phyloP scores from a whole-genome alignment of 768 basidiomycete genomes.

The Tricholoma furcatifolium region DNA sequence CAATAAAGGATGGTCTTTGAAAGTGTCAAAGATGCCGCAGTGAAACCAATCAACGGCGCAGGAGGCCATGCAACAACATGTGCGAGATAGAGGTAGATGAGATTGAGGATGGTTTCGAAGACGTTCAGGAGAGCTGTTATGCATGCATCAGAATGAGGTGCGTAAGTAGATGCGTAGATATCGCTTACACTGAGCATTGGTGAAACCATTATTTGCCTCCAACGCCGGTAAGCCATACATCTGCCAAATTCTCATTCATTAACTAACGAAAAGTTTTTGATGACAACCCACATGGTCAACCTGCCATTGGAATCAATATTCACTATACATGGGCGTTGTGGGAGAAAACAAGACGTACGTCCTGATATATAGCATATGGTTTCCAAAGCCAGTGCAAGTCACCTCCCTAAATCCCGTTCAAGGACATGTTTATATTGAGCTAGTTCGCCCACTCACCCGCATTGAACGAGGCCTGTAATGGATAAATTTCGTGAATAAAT shows the following conservation, averaged over 20 bases:
- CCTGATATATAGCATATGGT: constrained; percentile 77
- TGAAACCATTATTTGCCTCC: constrained; percentile 72
- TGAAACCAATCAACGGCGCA: constrained; percentile 75
- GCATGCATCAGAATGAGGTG: not conserved
- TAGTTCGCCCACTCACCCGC: constrained; percentile 33
- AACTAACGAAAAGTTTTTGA: not conserved
- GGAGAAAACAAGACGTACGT: constrained; percentile 40
- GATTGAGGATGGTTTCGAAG: constrained; percentile 73
- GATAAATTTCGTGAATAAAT: not conserved
- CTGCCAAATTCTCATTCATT: constrained; percentile 28
- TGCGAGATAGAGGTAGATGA: constrained; percentile 73
- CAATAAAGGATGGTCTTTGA: constrained; percentile 86
- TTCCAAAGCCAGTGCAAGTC: constrained; percentile 92
- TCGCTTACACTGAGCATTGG: constrained; percentile 78
- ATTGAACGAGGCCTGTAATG: constrained; percentile 74
- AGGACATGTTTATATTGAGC: not conserved
- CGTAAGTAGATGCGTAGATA: not conserved
- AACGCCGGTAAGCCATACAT: constrained; percentile 73
- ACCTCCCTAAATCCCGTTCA: constrained; percentile 50
- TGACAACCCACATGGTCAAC: constrained; percentile 30
- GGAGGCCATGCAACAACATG: constrained; percentile 60
- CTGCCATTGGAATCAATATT: constrained; percentile 12
- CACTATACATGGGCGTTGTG: constrained; percentile 18
- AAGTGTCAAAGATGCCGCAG: constrained; percentile 72
- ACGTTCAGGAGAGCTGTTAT: constrained; percentile 71